Base-by-base conservation (phyloP, 306 rosid genomes). In the Ziziphus jujuba region DNA sequence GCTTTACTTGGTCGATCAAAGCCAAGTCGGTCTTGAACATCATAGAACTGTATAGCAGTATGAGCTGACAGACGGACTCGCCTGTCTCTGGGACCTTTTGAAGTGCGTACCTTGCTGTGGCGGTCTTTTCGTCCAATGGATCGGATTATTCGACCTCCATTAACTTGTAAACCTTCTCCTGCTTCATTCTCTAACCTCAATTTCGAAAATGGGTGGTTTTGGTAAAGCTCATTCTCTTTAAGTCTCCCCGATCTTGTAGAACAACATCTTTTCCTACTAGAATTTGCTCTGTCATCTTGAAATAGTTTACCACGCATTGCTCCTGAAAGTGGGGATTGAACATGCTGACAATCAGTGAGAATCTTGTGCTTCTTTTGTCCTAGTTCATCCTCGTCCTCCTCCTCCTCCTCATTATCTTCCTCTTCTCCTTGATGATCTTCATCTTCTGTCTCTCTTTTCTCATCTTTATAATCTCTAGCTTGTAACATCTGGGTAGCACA, bases 1-100 rank as follows among this genome's bases (percentile, higher is more conserved):
- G 66, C 75, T n/a, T 68, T 69, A 36, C 70, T 56, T 14, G 75
- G 79, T 36, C 61, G 57, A 34, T 55, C 61, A 24, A 16, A 62
- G 38, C 79, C 79, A 19, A 75, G 79, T 23, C 71, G 79, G 57
- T 75, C 79, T 69, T 75, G 79, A 12, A 75, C 48, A 48, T 75
- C 79, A 23, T 68, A 75, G 48, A 75, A 75, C 54, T 68, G 35
- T 61, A 75, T 47, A 11, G 79, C 79, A 7, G 71, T 75, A 2
- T 12, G 34, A 62, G 75, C 71, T 9, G 79, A 62, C 53, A 68
- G 65, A 36, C 79, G 25, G 52, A 75, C 66, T 28, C 79, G 72
- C 54, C 70, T 38, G 65, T 69, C 79, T 75, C 71, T 75, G 4
- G 45, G 48, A 55, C 79, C 79, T 49, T 54, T 69, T 4, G 56